Evolutionary conservation across 495 filamentous ascomycete species (phyloP).

Genomic region (Pyrenopolyporus hunteri): DNA sequence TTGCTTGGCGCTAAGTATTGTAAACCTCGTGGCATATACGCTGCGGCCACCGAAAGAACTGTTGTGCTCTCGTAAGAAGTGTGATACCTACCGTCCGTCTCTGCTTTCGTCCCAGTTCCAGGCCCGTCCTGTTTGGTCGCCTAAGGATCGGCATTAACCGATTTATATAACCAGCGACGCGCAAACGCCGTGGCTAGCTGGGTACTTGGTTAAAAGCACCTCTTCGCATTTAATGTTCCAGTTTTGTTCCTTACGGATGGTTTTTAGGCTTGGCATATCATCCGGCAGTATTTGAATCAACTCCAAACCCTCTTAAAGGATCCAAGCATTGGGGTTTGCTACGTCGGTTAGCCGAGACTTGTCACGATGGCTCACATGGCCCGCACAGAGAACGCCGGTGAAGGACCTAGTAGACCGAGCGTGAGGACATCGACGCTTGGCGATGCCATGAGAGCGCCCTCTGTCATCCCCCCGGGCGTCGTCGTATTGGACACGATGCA

Average conservation of each 20-base stretch:
- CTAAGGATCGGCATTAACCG: slow-evolving; percentile 14
- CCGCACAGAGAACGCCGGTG: slow-evolving; percentile 1
- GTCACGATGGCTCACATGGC: too few species aligned
- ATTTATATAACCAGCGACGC: background rate
- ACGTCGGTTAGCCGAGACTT: too few species aligned
- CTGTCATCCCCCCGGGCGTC: slow-evolving; percentile 44
- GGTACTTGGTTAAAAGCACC: slow-evolving; percentile 5
- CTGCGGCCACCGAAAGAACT: slow-evolving; percentile 1
- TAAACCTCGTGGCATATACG: slow-evolving; percentile 12
- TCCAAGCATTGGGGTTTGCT: background rate
- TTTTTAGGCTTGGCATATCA: background rate
- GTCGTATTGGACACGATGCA: slow-evolving; percentile 46
- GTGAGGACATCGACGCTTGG: slow-evolving; percentile 41
- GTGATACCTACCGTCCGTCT: too few species aligned
- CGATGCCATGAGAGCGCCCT: slow-evolving; percentile 52
- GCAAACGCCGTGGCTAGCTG: slow-evolving; percentile 4
- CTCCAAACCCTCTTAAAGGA: background rate
- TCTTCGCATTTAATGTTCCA: background rate
- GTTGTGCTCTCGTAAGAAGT: background rate
- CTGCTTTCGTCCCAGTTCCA: too few species aligned
- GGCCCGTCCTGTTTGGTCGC: slow-evolving; percentile 11
- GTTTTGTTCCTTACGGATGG: background rate
- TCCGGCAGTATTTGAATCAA: slow-evolving; percentile 3
- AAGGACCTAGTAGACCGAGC: slow-evolving; percentile 13
- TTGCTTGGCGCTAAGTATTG: background rate